phyloP scores from a whole-genome alignment of 257 asterid species.

The Lycium barbarum region DNA sequence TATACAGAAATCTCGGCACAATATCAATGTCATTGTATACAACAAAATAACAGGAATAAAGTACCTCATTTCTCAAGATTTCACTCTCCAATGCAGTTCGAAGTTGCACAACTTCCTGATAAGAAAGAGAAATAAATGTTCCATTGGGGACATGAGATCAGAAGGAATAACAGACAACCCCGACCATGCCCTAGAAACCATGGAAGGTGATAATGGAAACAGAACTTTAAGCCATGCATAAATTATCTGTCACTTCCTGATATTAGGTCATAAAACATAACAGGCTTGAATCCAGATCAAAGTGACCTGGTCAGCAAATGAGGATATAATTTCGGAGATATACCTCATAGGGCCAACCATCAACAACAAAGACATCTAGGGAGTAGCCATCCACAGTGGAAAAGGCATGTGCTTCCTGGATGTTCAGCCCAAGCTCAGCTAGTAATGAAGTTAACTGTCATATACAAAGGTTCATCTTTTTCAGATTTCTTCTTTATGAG shows the following conservation, averaged over 20 bases:
- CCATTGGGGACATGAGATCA: not conserved
- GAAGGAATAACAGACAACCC: conserved; percentile 19
- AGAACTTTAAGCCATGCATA: conserved; percentile 8
- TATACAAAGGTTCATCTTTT: conserved; percentile 39
- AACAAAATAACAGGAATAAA: conserved; percentile 23
- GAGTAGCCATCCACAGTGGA: conserved; percentile 96
- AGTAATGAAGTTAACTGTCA: conserved; percentile 93
- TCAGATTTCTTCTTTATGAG: conserved; percentile 1
- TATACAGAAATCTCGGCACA: not conserved
- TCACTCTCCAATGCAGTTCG: conserved; percentile 68
- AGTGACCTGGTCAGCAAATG: not conserved
- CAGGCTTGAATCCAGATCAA: not conserved
- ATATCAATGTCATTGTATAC: not conserved
- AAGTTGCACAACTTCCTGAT: conserved; percentile 89
- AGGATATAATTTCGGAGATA: conserved; percentile 11
- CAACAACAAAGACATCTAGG: conserved; percentile 95
- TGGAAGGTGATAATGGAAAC: not conserved
- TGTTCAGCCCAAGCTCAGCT: conserved; percentile 92
- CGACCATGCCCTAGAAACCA: conserved; percentile 28
- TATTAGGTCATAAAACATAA: conserved; percentile 8
- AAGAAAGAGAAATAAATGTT: conserved; percentile 33
- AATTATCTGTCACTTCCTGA: not conserved
- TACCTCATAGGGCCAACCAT: conserved; percentile 98
- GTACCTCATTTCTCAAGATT: conserved; percentile 78
- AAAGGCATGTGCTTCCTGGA: conserved; percentile 98